Evolutionary conservation across 2,329 filamentous ascomycete species (phyloP).

Genomic region (Cercospora canescens): DNA sequence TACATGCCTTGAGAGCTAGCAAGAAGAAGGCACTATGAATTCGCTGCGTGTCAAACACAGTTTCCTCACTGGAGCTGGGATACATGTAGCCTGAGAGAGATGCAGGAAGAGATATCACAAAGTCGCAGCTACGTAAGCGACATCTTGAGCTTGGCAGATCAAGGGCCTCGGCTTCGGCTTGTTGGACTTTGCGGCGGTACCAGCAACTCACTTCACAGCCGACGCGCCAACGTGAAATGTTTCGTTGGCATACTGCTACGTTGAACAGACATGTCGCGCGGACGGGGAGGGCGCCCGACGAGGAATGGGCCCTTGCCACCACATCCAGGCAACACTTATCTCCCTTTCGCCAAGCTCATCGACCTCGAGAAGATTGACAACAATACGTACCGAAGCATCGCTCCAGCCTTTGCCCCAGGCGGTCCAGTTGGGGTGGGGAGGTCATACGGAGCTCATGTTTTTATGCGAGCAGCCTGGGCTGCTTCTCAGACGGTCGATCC

Average conservation of each 20-base stretch:
- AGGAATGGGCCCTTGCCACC: conserved; percentile 10
- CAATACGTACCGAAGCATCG: conserved; percentile 41
- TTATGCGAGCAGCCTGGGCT: conserved; percentile 58
- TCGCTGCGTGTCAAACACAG: not conserved
- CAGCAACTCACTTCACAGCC: not conserved
- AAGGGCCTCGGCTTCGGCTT: not conserved
- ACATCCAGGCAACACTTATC: conserved; percentile 34
- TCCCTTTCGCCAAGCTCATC: conserved; percentile 44
- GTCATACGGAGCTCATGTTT: conserved; percentile 59
- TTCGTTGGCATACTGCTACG: not conserved
- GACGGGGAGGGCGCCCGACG: conserved; percentile 18
- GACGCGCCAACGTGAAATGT: not conserved
- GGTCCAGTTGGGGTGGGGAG: conserved; percentile 35
- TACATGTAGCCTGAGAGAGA: not conserved
- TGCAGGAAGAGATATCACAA: not conserved
- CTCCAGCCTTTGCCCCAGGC: conserved; percentile 46
- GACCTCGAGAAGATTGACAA: conserved; percentile 43
- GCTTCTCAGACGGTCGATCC: conserved; percentile 54
- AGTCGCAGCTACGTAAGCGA: not conserved
- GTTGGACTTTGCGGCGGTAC: not conserved
- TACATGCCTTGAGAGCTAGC: not conserved
- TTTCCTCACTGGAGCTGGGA: not conserved
- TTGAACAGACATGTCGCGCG: conserved; percentile 1
- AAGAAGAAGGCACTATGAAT: not conserved
- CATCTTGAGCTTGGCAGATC: not conserved